Evolutionary conservation across 1,284 basidiomycete genomes (phyloP).

Genomic region (Tilletiaria anomala): DNA sequence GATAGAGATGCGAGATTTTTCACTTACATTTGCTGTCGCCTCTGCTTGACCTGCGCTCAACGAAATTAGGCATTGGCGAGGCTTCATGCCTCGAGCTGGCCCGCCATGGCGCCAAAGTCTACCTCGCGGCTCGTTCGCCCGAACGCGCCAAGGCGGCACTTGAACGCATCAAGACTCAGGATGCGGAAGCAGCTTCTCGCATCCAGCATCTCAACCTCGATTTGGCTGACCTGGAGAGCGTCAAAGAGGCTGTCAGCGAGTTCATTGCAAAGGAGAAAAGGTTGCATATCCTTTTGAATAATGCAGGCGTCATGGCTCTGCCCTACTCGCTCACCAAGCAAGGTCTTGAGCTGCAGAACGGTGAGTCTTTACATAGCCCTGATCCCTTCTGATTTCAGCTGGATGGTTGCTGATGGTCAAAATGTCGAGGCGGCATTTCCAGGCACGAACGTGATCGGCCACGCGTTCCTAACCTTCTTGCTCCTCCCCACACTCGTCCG

Average conservation of each 20-base stretch:
- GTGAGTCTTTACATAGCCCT: slow-evolving; percentile 1
- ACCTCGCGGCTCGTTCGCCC: slow-evolving; percentile 7
- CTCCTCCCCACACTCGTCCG: slow-evolving; percentile 8
- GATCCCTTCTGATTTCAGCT: too few species aligned
- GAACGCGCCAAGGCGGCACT: slow-evolving; percentile 7
- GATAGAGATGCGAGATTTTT: too few species aligned
- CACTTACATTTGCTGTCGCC: too few species aligned
- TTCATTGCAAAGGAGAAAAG: slow-evolving; percentile 8
- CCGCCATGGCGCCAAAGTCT: slow-evolving; percentile 21
- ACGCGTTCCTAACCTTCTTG: slow-evolving; percentile 3
- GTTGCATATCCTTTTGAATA: slow-evolving; percentile 18
- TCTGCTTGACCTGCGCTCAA: too few species aligned
- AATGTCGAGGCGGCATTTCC: too few species aligned
- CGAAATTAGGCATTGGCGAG: slow-evolving; percentile 9
- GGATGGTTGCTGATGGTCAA: too few species aligned
- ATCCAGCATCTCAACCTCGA: slow-evolving; percentile 16
- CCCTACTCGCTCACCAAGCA: slow-evolving; percentile 12
- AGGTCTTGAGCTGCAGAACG: slow-evolving; percentile 25
- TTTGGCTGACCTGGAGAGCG: slow-evolving; percentile 9
- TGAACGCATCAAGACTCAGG: background rate
- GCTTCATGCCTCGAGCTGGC: slow-evolving; percentile 18
- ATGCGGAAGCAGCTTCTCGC: slow-evolving; percentile 16
- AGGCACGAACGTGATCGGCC: slow-evolving; percentile 27
- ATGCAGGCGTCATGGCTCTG: slow-evolving; percentile 25
- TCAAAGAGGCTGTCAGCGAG: slow-evolving; percentile 9